Evolutionary conservation across 2,329 filamentous ascomycete genomes (phyloP), one percentile per base, ranked within the genome.

Genomic region (Hypoxylon sp.): DNA sequence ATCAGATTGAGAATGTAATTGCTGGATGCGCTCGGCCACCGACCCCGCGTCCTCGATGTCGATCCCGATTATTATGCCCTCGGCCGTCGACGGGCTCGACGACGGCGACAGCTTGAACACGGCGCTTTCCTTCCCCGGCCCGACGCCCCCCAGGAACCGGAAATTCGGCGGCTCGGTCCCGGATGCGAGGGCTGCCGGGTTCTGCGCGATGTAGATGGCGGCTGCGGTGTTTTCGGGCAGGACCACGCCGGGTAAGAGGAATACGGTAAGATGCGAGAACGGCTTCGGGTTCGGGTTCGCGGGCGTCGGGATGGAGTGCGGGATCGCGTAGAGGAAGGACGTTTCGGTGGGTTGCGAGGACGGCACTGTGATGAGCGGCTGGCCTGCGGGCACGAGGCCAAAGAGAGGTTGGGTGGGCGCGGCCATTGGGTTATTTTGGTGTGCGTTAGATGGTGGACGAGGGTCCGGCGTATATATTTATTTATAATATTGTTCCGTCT

Each of bases 111-210:
- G 83, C 78, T 92, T 94, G 85, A 98, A 98, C 63, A 98, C 92
- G 36, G 94, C 93, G 72, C 91, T 95, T 73, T 96, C 94, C 77
- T 98, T 98, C 62, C 94, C 93, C 36, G 92, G 90, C 1, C 93
- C 94, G 61, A 99, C 90, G 52, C 91, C 96, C 69, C 97, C 96
- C 3, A 98, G 89, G 74, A 99, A 93, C 66, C 87, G 89, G 82
- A 97, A 97, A 50, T 90, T 87, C 0, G 86, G 82, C 2, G 78
- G 74, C 43, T 79, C 80, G 36, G 82, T 83, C 0, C 80, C 79
- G 5, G 77, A 72, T 32, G 82, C 78, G 52, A 82, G 78, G 72
- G 80, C 77, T 43, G 58, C 65, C 1, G 76, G 74, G 72, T 77
- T 75, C 21, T 63, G 82, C 65, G 94, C 91, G 51, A 97, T 87